phyloP scores from a whole-genome alignment of 345 rosid genomes.

The Ceriops zippeliana region DNA sequence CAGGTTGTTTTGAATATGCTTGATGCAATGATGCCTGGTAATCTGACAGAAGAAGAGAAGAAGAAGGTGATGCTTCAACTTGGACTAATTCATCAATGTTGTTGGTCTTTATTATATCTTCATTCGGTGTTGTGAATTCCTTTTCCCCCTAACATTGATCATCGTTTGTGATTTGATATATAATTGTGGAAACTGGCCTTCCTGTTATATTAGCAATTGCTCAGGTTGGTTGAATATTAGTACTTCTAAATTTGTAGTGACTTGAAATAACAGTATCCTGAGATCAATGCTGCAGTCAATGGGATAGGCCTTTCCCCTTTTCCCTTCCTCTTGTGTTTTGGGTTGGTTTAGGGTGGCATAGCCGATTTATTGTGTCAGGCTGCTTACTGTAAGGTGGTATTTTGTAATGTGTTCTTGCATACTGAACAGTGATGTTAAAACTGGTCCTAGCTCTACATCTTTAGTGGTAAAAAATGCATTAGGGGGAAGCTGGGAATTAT shows the following conservation, averaged over 20 bases:
- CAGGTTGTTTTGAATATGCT: slow-evolving; percentile 79
- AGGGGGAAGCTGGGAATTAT: too few species aligned
- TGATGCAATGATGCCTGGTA: slow-evolving; percentile 73
- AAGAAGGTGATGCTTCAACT: slow-evolving; percentile 52
- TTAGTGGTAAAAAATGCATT: background rate
- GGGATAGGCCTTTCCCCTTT: too few species aligned
- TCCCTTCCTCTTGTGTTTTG: too few species aligned
- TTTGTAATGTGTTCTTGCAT: background rate
- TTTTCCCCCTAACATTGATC: background rate
- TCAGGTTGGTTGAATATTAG: background rate
- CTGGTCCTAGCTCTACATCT: background rate
- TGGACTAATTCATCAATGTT: slow-evolving; percentile 3
- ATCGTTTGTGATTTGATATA: background rate
- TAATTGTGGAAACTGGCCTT: slow-evolving; percentile 1
- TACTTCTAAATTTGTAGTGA: background rate
- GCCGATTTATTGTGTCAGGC: background rate
- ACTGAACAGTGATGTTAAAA: background rate
- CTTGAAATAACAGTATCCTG: background rate
- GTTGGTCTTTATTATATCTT: background rate
- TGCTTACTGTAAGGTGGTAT: background rate
- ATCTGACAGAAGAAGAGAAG: slow-evolving; percentile 61
- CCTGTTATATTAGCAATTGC: background rate
- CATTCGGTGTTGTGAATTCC: background rate
- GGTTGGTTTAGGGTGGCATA: too few species aligned
- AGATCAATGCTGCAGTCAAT: too few species aligned